These are phyloP conservation scores for Blastobotrys persicus DNA, from an alignment of 1,139 yeast genomes.

Conservation along the genomic window DNA sequence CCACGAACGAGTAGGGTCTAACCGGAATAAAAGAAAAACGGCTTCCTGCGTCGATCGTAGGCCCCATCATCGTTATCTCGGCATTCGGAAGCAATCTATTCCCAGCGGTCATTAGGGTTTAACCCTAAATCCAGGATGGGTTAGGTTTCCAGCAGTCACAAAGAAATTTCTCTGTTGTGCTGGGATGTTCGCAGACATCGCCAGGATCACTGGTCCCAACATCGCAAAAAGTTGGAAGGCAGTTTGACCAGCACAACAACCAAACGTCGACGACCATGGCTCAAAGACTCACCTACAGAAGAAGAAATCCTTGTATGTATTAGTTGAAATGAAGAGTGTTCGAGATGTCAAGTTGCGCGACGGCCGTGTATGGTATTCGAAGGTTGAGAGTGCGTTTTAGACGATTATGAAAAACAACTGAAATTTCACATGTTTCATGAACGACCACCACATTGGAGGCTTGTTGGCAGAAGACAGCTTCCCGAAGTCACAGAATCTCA, in stretches of 20 bases:
- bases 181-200: background rate
- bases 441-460: too few relatives aligned
- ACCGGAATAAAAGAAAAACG: too few relatives aligned
- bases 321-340: slow-evolving; percentile 6
- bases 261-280: slow-evolving; percentile 48
- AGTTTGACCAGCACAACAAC: slow-evolving; percentile 13
- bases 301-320: slow-evolving; percentile 74
- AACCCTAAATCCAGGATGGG: background rate
- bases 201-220: background rate
- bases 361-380: background rate
- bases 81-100: background rate
- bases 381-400: background rate
- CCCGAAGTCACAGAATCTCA: too few relatives aligned
- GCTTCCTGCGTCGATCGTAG: too few relatives aligned
- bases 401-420: background rate
- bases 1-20: too few relatives aligned
- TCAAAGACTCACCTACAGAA: slow-evolving; percentile 79
- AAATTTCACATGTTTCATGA: background rate
- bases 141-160: slow-evolving; percentile 1
- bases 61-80: too few relatives aligned
- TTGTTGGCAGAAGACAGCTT: too few relatives aligned
- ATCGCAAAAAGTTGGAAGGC: slow-evolving; percentile 8
- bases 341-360: background rate
- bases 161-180: background rate
- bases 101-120: background rate